Base-by-base conservation (phyloP, 768 basidiomycete genomes). In the Cubamyces sp. region DNA sequence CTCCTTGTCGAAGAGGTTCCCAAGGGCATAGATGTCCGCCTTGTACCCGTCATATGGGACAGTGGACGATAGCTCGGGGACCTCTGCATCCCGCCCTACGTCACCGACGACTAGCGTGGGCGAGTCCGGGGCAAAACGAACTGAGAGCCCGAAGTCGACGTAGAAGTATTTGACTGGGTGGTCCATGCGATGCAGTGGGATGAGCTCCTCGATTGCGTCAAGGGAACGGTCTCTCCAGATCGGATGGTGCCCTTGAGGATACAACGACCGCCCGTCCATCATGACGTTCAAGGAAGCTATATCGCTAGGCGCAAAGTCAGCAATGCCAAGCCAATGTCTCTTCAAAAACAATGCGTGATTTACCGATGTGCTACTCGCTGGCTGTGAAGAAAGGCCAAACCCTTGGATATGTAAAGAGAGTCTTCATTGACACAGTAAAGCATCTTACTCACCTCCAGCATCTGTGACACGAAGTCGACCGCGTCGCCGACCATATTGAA, bases 151-250 rank as follows among this genome's bases (percentile, higher is more conserved):
- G 45, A 68, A 70, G 58, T 70, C 67, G 50, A 70, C 61, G 49
- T 66, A 64, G 62, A 55, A 67, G 57, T 70, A 68, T 7, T 74
- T 72, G 7, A 80, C 76, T 5, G 77, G 71, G 45, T 73, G 64
- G 34, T 74, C 71, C n/a, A 73, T 73, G 26, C 77, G 70, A 3
- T 73, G 64, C 11, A 75, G 62, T 0, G 75, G 74, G 15, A 54
- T 47, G 15, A 76, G 53, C 2, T 67, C 61, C 0, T 71, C 67
- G 18, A 74, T 63, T 1, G 72, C 76, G 56, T 78, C 77, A 0
- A 69, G 69, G 16, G 76, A 65, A 37, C 58, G 71, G 43, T 72
- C 66, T 1, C 69, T 65, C 16, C 71, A 66, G 11, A 76, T 40
- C 6, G 68, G 68, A 54, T 69, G 68, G 18, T 65, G 61, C 15